phyloP scores from a whole-genome alignment of 352 stramenopile species.

The Pythium brachiatum region DNA sequence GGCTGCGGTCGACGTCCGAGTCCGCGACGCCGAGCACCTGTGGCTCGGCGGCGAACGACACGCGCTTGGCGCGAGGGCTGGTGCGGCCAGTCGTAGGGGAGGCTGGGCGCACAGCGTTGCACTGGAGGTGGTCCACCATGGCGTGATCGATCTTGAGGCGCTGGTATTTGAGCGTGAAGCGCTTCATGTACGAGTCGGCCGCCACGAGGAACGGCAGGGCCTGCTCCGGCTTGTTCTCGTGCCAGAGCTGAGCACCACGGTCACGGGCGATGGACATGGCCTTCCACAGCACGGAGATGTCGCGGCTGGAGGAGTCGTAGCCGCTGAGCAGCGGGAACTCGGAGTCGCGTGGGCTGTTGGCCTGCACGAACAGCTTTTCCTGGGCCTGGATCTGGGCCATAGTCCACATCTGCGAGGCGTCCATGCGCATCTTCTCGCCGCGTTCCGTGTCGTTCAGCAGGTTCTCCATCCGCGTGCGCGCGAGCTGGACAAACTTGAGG shows the following conservation, averaged over 20 bases:
- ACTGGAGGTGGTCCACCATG: conserved; percentile 62
- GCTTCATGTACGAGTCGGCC: conserved; percentile 87
- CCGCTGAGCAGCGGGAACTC: conserved; percentile 68
- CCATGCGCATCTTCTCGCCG: conserved; percentile 61
- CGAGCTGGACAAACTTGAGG: conserved; percentile 72
- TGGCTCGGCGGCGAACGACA: conserved; percentile 64
- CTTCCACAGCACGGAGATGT: conserved; percentile 79
- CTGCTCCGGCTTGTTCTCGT: conserved; percentile 84
- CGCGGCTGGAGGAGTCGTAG: conserved; percentile 59
- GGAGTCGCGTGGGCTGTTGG: conserved; percentile 35
- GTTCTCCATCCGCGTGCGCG: conserved; percentile 57
- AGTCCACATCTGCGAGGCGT: conserved; percentile 68
- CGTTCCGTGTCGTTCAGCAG: conserved; percentile 62
- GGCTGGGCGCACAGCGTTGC: background rate
- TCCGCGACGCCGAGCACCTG: conserved; percentile 73
- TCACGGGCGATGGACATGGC: conserved; percentile 79
- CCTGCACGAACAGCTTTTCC: conserved; percentile 39
- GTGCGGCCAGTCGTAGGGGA: conserved; percentile 5
- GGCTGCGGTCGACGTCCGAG: conserved; percentile 67
- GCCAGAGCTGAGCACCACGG: conserved; percentile 77
- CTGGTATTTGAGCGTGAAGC: conserved; percentile 87
- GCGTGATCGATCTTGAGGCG: conserved; percentile 82
- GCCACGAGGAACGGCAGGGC: conserved; percentile 75
- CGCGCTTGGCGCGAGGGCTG: conserved; percentile 29
- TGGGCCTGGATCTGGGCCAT: conserved; percentile 71